These are phyloP conservation scores for Aspergillus alliaceus DNA, from an alignment of 2,329 filamentous ascomycete species.

Conservation along the genomic window DNA sequence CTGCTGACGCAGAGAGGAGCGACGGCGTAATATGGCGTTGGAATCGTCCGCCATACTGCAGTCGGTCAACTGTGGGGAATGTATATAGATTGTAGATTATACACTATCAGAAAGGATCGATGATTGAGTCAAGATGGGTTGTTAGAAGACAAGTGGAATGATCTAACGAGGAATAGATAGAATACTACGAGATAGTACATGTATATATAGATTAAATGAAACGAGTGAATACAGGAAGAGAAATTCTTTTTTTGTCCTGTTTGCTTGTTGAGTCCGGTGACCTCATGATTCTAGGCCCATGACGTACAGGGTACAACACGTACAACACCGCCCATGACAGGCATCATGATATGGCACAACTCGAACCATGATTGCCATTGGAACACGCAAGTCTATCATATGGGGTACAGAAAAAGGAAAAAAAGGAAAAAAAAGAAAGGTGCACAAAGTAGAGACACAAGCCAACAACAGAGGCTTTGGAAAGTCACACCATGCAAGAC, in stretches of 20 bases:
- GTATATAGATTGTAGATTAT: too few species aligned
- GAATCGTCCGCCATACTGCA: not conserved
- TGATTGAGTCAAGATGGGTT: too few species aligned
- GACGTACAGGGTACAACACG: slow-evolving; percentile 8
- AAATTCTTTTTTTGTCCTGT: not conserved
- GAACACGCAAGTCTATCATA: not conserved
- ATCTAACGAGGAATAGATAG: too few species aligned
- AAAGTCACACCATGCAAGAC: not conserved
- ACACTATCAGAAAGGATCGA: too few species aligned
- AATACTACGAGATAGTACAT: too few species aligned
- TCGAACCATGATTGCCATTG: not conserved
- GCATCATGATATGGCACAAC: not conserved
- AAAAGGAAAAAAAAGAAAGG: not conserved
- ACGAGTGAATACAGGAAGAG: too few species aligned
- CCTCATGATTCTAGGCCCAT: slow-evolving; percentile 13
- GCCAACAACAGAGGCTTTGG: not conserved
- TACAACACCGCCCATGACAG: not conserved
- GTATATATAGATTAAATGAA: too few species aligned
- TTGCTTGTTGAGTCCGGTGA: slow-evolving; percentile 6
- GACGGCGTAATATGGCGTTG: slow-evolving; percentile 28
- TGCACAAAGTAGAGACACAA: not conserved
- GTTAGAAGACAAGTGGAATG: too few species aligned
- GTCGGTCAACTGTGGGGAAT: not conserved
- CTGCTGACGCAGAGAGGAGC: slow-evolving; percentile 33
- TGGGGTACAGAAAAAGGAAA: too few species aligned